Conservation (phyloP, 2,329 filamentous ascomycete genomes). For the Ophiostoma sp. region DNA sequence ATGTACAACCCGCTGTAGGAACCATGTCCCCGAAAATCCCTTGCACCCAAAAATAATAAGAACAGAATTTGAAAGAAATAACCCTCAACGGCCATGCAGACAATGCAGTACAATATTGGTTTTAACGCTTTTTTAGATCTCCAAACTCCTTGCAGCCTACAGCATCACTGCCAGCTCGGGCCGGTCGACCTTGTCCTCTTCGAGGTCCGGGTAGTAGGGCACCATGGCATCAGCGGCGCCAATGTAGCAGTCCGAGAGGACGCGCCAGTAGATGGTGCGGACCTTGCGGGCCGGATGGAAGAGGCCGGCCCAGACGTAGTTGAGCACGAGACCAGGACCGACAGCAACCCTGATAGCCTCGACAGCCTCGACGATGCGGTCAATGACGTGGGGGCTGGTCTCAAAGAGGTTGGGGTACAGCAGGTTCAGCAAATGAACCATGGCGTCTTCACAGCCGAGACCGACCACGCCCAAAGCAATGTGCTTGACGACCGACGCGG, state of each 20-base stretch:
- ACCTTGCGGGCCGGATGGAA: constrained; percentile 98
- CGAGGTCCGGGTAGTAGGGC: constrained; percentile 88
- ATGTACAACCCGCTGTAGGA: constrained; percentile 20
- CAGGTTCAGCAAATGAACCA: constrained; percentile 95
- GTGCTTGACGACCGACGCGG: constrained; percentile 95
- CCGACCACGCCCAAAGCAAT: constrained; percentile 97
- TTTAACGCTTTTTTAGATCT: background rate
- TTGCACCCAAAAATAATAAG: background rate
- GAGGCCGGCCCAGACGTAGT: constrained; percentile 96
- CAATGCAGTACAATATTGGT: constrained; percentile 1
- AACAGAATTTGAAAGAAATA: background rate
- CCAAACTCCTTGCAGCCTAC: constrained; percentile 54
- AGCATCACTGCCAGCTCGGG: constrained; percentile 82
- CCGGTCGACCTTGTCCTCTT: constrained; percentile 75
- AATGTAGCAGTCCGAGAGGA: constrained; percentile 97
- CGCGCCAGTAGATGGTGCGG: constrained; percentile 87
- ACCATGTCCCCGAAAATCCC: background rate
- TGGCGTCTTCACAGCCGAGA: constrained; percentile 94
- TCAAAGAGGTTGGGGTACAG: constrained; percentile 97
- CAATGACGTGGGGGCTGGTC: constrained; percentile 96
- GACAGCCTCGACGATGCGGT: constrained; percentile 95
- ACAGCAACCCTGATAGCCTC: constrained; percentile 93
- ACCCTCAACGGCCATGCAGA: background rate
- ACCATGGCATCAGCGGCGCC: constrained; percentile 92
- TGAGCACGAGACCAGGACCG: constrained; percentile 88